phyloP scores from a whole-genome alignment of 352 stramenopile species.

The Pythium guiyangense region DNA sequence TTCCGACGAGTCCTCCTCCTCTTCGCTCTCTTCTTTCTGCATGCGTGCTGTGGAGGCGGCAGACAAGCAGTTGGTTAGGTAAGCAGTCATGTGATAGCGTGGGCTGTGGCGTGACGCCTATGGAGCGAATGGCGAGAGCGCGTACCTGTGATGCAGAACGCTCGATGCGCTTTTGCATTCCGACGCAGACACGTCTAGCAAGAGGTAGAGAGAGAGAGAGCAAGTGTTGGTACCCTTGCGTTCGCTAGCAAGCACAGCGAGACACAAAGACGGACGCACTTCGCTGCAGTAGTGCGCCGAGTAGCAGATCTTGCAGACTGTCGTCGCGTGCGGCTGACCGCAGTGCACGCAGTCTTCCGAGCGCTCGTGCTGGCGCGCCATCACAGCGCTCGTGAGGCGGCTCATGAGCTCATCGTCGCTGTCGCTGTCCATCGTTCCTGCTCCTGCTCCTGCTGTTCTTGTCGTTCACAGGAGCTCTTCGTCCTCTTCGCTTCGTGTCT shows the following conservation, averaged over 20 bases:
- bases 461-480: too few species aligned
- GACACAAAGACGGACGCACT: slow-evolving; percentile 22
- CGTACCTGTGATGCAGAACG: slow-evolving; percentile 58
- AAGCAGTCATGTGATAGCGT: too few species aligned
- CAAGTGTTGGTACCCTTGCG: too few species aligned
- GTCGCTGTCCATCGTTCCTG: slow-evolving; percentile 61
- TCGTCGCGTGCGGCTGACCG: slow-evolving; percentile 36
- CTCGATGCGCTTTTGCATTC: slow-evolving; percentile 65
- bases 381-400: slow-evolving; percentile 41
- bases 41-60: slow-evolving; percentile 55
- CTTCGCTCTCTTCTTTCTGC: slow-evolving; percentile 51
- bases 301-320: slow-evolving; percentile 66
- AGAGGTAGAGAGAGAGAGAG: too few species aligned
- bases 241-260: background rate
- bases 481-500: too few species aligned
- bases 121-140: background rate
- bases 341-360: slow-evolving; percentile 78
- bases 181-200: slow-evolving; percentile 60
- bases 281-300: slow-evolving; percentile 71
- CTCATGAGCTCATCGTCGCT: slow-evolving; percentile 88
- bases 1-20: slow-evolving; percentile 48
- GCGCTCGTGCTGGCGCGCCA: slow-evolving; percentile 19
- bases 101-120: too few species aligned
- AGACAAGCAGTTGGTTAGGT: too few species aligned
- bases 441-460: background rate